Evolutionary conservation across 2,329 filamentous ascomycete species (phyloP).

Genomic region (Neofusicoccum sp.): DNA sequence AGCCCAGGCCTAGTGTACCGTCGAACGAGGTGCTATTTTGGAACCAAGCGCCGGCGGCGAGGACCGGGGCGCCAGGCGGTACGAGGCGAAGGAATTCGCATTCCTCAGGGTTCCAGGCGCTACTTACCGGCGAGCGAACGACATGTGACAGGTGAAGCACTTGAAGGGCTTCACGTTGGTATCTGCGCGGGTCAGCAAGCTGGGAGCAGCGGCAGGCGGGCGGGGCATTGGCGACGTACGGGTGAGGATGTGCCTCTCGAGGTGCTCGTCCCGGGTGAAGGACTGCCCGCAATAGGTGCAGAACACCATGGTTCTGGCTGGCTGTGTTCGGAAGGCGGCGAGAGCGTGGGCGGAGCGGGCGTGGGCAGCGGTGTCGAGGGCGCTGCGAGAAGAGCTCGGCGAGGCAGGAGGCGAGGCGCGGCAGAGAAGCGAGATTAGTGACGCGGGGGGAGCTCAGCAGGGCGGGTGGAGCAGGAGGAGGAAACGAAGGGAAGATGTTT

Average conservation of each 20-base stretch:
- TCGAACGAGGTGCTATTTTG: background rate
- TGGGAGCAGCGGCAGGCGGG: background rate
- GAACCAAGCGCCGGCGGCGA: background rate
- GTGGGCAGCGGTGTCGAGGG: background rate
- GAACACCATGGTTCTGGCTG: slow-evolving; percentile 49
- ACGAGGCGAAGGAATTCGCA: background rate
- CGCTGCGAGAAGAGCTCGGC: background rate
- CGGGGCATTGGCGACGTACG: slow-evolving; percentile 39
- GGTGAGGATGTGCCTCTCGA: slow-evolving; percentile 56
- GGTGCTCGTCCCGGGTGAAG: slow-evolving; percentile 56
- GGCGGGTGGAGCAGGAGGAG: background rate
- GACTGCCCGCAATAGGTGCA: slow-evolving; percentile 58
- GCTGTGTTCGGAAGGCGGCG: slow-evolving; percentile 13
- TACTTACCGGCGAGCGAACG: slow-evolving; percentile 54
- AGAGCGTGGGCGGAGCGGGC: background rate
- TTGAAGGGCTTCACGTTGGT: slow-evolving; percentile 60
- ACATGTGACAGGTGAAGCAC: slow-evolving; percentile 59
- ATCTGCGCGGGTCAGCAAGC: slow-evolving; percentile 38
- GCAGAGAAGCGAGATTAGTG: background rate
- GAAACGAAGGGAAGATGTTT: background rate
- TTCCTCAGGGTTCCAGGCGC: background rate
- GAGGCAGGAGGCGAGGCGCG: background rate
- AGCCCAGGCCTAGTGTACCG: slow-evolving; percentile 5
- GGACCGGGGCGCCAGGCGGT: background rate
- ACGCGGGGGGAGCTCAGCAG: background rate